These are phyloP conservation scores for Strigomonas galati DNA, from an alignment of 208 protist species.

Conservation along the genomic window DNA sequence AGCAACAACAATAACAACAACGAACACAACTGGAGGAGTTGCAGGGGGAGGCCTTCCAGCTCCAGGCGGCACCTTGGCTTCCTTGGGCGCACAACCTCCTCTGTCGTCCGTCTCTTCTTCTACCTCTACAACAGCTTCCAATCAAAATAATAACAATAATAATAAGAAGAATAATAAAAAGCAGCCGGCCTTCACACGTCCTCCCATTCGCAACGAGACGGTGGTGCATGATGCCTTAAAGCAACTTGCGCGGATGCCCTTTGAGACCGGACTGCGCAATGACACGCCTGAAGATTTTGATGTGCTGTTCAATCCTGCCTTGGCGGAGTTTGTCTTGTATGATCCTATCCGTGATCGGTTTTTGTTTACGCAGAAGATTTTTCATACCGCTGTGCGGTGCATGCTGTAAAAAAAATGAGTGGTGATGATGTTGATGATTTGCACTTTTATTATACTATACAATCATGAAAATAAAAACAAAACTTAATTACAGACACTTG, in stretches of 20 bases:
- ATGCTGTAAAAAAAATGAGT: not conserved
- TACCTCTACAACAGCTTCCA: too few species aligned
- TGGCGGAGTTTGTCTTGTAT: constrained; percentile 77
- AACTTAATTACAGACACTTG: not conserved
- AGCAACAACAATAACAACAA: too few species aligned
- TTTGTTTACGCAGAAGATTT: constrained; percentile 75
- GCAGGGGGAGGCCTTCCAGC: too few species aligned
- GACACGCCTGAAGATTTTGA: constrained; percentile 44
- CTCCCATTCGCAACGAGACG: constrained; percentile 19
- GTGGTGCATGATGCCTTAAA: constrained; percentile 40
- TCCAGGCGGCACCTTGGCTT: too few species aligned
- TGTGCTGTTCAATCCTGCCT: constrained; percentile 34
- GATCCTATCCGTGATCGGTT: constrained; percentile 74
- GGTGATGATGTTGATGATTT: not conserved
- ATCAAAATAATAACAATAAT: too few species aligned
- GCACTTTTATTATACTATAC: not conserved
- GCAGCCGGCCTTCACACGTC: too few species aligned
- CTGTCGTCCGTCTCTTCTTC: too few species aligned
- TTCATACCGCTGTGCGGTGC: constrained; percentile 76
- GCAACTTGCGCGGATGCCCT: constrained; percentile 51
- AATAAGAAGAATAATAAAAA: too few species aligned
- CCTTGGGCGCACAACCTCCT: too few species aligned
- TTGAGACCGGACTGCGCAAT: constrained; percentile 37
- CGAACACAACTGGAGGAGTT: too few species aligned
- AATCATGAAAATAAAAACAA: constrained; percentile 7